Base-by-base conservation (phyloP, 306 rosid genomes). In the Crataegus laevigata region DNA sequence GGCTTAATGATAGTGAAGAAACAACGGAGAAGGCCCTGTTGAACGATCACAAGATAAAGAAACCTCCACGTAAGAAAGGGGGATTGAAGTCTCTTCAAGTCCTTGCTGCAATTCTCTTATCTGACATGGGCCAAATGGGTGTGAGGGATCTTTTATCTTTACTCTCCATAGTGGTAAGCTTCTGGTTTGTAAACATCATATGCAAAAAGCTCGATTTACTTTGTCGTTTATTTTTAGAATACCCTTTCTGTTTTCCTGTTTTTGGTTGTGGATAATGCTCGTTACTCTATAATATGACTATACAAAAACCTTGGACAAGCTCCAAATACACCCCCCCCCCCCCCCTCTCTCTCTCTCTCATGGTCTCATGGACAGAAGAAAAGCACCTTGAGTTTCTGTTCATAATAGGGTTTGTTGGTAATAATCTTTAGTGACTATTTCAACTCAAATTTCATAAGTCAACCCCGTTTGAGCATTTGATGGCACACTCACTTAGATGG, bases 121-220 rank as follows among this genome's bases (percentile, higher is more conserved):
- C 93, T 59, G 78, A 82, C 77, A 90, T 92, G 92, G 97, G 93
- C 25, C 84, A 82, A 75, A 78, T 78, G 82, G 97, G 97, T 75
- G 87, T 88, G 71, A 86, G 82, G 74, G 83, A 92, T 78, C 93
- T 92, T 45, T 80, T 92, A 81, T 74, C 89, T 75, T 84, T 92
- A 81, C 75, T 87, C 34, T 83, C 82, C 30, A 84, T 89, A 72
- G 97, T 90, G 96, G 97, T 92, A 84, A 88, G 88, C 50, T 69
- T 76, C 80, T 66, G 64, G 66, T 74, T 72, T 70, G 0, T 71
- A 74, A 29, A 69, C 45, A 47, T 71, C 47, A 9, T 8, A 60
- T 15, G 18, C 3, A 26, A 29, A 60, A 26, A 3, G 45, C 8
- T 40, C 34, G 30, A 21, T 26, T 22, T 45, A 2, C 8, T 55